Conservation (phyloP, 805 yeast species). For the Pichia heedii region DNA sequence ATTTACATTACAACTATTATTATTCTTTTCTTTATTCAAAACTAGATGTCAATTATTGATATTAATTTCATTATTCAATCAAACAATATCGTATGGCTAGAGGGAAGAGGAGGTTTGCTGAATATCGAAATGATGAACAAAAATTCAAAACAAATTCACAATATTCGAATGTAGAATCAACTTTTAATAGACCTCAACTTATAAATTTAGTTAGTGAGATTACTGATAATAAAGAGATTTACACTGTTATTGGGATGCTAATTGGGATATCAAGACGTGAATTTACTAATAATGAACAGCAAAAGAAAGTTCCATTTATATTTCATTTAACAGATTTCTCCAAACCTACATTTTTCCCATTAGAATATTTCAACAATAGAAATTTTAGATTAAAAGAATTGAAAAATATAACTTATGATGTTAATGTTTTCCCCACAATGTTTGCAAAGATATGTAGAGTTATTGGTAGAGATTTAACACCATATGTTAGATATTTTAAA, state of each 20-base stretch:
- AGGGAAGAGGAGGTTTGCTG: too few relatives aligned
- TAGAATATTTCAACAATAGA: background rate
- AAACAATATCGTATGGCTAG: too few relatives aligned
- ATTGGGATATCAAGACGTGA: conserved; percentile 15
- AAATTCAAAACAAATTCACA: too few relatives aligned
- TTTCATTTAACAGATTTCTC: conserved; percentile 21
- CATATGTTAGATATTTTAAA: conserved; percentile 1
- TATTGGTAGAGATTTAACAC: background rate
- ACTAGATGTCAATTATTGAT: too few relatives aligned
- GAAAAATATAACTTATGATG: conserved; percentile 1
- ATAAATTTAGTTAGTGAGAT: background rate
- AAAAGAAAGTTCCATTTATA: conserved; percentile 9
- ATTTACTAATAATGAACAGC: background rate
- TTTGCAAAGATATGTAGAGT: background rate
- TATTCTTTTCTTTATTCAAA: too few relatives aligned
- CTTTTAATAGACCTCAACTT: background rate
- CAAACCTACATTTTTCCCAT: background rate
- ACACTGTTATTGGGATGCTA: background rate
- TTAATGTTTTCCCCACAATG: background rate
- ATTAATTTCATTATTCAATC: too few relatives aligned
- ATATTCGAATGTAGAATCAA: background rate
- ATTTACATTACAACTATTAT: too few relatives aligned
- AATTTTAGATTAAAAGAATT: conserved; percentile 1
- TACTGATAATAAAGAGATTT: background rate
- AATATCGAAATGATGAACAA: too few relatives aligned